These are phyloP conservation scores for Dryadomyces sulphureus DNA, from an alignment of 2,329 filamentous ascomycete genomes.

Conservation along the genomic window DNA sequence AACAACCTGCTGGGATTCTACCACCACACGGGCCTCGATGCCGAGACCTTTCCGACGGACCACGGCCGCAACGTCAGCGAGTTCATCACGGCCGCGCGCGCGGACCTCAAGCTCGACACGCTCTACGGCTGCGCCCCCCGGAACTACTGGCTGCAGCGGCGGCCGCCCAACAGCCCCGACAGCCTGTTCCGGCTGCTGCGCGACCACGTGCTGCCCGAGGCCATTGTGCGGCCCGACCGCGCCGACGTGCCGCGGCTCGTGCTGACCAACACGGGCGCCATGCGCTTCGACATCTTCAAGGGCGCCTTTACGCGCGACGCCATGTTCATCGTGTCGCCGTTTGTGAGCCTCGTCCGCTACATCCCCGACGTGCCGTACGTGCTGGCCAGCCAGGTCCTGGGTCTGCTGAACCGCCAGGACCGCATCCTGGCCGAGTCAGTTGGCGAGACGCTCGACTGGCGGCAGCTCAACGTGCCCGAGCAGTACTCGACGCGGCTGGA, in stretches of 20 bases:
- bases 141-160: constrained; percentile 68
- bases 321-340: constrained; percentile 76
- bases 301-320: constrained; percentile 81
- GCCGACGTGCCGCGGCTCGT: constrained; percentile 45
- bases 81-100: constrained; percentile 55
- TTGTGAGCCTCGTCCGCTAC: constrained; percentile 63
- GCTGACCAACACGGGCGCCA: constrained; percentile 76
- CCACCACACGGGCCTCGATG: constrained; percentile 62
- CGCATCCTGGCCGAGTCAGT: constrained; percentile 26
- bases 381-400: constrained; percentile 55
- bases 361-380: constrained; percentile 70
- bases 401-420: constrained; percentile 39
- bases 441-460: constrained; percentile 21
- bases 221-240: constrained; percentile 40
- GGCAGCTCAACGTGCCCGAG: constrained; percentile 36
- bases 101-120: constrained; percentile 55
- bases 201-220: constrained; percentile 55
- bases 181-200: constrained; percentile 78
- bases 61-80: constrained; percentile 57
- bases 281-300: constrained; percentile 92
- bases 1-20: constrained; percentile 80
- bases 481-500: constrained; percentile 13
- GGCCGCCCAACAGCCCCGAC: constrained; percentile 54
- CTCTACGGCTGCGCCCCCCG: constrained; percentile 71
- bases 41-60: constrained; percentile 59